Conservation (phyloP, 2,329 filamentous ascomycete species). For the Hawksworthiomyces lignivorus region DNA sequence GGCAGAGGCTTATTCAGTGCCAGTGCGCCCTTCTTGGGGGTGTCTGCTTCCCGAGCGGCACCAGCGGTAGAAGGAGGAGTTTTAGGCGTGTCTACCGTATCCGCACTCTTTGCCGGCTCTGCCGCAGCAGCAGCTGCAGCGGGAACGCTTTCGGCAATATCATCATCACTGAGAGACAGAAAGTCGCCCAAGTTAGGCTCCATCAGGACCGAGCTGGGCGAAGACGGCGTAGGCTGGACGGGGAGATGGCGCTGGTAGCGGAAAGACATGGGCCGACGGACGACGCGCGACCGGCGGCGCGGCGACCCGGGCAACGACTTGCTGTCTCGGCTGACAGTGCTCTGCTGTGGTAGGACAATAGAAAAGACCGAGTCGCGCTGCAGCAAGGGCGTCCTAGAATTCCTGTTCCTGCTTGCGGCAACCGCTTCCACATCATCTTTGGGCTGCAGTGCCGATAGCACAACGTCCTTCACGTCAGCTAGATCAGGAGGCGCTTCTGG, state of each 20-base stretch:
- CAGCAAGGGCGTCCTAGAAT: conserved; percentile 2
- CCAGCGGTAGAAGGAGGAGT: background rate
- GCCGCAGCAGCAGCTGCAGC: background rate
- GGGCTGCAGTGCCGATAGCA: too few species aligned
- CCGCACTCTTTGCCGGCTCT: too few species aligned
- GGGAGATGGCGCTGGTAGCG: conserved; percentile 12
- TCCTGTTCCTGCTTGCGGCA: too few species aligned
- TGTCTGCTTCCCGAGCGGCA: too few species aligned
- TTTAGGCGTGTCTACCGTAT: background rate
- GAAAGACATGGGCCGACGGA: conserved; percentile 9
- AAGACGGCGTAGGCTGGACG: conserved; percentile 13
- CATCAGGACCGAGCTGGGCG: conserved; percentile 31
- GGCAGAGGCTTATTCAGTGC: conserved; percentile 6
- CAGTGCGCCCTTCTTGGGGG: background rate
- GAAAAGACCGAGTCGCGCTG: conserved; percentile 2
- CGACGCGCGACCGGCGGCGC: conserved; percentile 15
- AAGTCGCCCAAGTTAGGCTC: conserved; percentile 49
- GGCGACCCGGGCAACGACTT: conserved; percentile 1
- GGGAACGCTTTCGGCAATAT: conserved; percentile 41
- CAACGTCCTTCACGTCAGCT: too few species aligned
- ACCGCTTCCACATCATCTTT: too few species aligned
- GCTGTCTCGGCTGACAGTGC: background rate
- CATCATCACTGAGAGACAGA: conserved; percentile 46
- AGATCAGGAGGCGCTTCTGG: too few species aligned
- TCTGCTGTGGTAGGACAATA: conserved; percentile 3